Evolutionary conservation across 1,139 yeast genomes (phyloP).

Genomic region (Scheffersomyces lignicola): DNA sequence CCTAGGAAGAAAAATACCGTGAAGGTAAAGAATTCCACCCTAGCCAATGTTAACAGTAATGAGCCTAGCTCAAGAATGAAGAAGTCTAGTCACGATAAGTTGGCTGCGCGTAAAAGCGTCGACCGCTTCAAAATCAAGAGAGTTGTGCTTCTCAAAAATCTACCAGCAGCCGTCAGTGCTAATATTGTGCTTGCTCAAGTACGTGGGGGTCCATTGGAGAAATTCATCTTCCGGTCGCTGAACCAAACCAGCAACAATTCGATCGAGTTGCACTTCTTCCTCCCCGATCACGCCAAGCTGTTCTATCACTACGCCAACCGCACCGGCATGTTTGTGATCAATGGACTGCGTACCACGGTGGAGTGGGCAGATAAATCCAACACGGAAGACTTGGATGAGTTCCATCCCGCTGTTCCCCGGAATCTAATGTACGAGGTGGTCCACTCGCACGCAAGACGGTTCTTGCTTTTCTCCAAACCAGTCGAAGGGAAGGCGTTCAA

Average conservation of each 20-base stretch:
- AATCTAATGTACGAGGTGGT: conserved; percentile 28
- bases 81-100: too few species aligned
- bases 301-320: conserved; percentile 58
- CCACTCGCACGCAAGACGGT: conserved; percentile 33
- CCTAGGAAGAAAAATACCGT: too few species aligned
- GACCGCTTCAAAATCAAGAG: conserved; percentile 6
- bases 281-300: conserved; percentile 51
- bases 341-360: conserved; percentile 53
- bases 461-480: conserved; percentile 30
- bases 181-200: conserved; percentile 56
- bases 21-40: too few species aligned
- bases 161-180: conserved; percentile 35
- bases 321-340: conserved; percentile 56
- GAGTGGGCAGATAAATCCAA: conserved; percentile 34
- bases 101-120: not conserved
- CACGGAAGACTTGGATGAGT: conserved; percentile 22
- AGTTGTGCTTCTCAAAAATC: conserved; percentile 19
- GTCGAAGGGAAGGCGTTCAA: conserved; percentile 23
- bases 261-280: conserved; percentile 56
- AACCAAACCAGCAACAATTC: conserved; percentile 8
- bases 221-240: conserved; percentile 26
- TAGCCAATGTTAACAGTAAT: too few species aligned
- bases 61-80: too few species aligned
- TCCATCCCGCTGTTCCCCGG: conserved; percentile 32
- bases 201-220: conserved; percentile 75